Evolutionary conservation across 2,329 filamentous ascomycete species (phyloP).

Genomic region (Sporothrix pseudoabietina): DNA sequence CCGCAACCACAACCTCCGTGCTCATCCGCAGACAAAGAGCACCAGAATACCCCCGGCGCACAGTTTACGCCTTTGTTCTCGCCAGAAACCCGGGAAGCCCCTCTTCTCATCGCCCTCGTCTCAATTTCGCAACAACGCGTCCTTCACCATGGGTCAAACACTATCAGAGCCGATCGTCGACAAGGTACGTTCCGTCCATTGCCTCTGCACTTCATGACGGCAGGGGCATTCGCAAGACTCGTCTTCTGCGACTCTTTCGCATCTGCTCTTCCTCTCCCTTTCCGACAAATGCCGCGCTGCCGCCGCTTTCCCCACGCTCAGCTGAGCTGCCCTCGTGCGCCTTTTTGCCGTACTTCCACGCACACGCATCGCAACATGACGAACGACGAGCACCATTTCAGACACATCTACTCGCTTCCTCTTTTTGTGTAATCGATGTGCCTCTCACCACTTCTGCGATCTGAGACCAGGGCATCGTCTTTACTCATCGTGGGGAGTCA

Average conservation of each 20-base stretch:
- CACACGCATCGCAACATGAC: constrained; percentile 11
- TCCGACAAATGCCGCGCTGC: constrained; percentile 13
- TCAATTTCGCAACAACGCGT: constrained; percentile 34
- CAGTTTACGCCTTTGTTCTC: constrained; percentile 17
- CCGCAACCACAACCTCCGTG: constrained; percentile 20
- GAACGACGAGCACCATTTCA: neutral
- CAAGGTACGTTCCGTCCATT: constrained; percentile 69
- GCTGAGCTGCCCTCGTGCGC: constrained; percentile 22
- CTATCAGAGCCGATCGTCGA: constrained; percentile 98
- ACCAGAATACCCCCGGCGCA: constrained; percentile 20
- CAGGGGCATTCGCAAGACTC: constrained; percentile 5
- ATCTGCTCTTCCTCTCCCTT: neutral
- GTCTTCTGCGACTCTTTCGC: neutral
- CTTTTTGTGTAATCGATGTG: neutral
- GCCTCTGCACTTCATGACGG: neutral
- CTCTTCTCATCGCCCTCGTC: constrained; percentile 9
- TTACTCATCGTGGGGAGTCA: neutral
- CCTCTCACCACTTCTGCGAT: neutral
- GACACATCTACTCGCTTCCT: neutral
- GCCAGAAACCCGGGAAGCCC: neutral
- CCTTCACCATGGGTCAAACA: constrained; percentile 87
- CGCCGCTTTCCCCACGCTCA: constrained; percentile 7
- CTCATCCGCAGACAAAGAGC: constrained; percentile 4
- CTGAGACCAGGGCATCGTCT: neutral
- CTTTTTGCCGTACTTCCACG: neutral